Evolutionary conservation across 2,329 filamentous ascomycete genomes (phyloP).

Genomic region (Lasiodiplodia theobromae): DNA sequence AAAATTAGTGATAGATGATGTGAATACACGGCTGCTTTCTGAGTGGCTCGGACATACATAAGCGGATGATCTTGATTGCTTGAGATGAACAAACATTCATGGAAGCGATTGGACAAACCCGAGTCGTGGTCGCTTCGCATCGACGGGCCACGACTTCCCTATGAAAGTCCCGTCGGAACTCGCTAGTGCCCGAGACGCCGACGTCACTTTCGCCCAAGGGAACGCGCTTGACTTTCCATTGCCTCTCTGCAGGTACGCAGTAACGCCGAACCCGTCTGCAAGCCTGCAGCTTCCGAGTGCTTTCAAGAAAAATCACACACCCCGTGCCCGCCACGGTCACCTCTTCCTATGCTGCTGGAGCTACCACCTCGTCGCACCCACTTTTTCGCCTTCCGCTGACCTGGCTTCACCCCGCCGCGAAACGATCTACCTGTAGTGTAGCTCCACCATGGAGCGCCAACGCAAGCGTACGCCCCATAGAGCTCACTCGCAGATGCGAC

Average conservation of each 20-base stretch:
- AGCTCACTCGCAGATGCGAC: not conserved
- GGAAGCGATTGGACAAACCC: not conserved
- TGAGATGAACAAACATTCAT: not conserved
- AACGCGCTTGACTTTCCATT: conserved; percentile 23
- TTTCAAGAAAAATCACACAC: not conserved
- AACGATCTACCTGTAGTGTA: not conserved
- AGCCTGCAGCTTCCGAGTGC: conserved; percentile 11
- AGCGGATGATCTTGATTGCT: not conserved
- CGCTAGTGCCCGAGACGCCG: conserved; percentile 14
- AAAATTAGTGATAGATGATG: not conserved
- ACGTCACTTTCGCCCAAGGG: conserved; percentile 22
- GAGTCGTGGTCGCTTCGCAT: not conserved
- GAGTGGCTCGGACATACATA: not conserved
- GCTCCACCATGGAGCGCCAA: conserved; percentile 56
- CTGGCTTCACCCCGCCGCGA: conserved; percentile 33
- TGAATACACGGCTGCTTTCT: not conserved
- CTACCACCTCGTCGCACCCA: conserved; percentile 22
- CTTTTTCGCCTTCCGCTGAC: conserved; percentile 39
- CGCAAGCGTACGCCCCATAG: conserved; percentile 52
- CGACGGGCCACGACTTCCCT: not conserved
- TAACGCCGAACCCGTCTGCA: conserved; percentile 7
- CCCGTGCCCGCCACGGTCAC: conserved; percentile 2
- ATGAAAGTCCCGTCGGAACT: too few relatives aligned
- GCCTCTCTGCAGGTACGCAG: conserved; percentile 24
- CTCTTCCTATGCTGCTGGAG: conserved; percentile 26